Evolutionary conservation across 768 basidiomycete species (phyloP).

Genomic region (Trametes punicea): DNA sequence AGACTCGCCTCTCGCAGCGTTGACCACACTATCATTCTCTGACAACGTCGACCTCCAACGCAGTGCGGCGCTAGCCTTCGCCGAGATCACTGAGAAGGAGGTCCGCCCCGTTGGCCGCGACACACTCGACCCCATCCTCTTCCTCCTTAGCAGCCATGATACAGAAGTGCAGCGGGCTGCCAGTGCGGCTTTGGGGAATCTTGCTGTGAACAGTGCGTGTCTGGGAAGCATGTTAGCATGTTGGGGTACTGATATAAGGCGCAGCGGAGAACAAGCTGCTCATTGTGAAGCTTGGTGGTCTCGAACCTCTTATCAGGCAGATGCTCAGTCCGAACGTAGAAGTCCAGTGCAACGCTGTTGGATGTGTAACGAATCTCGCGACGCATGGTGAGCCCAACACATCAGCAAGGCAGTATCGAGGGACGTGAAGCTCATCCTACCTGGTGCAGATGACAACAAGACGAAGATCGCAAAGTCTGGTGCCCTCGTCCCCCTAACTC

Average conservation of each 20-base stretch:
- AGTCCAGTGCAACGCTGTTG: slow-evolving; percentile 99
- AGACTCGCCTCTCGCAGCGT: slow-evolving; percentile 85
- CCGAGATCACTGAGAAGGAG: slow-evolving; percentile 99
- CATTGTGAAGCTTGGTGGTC: slow-evolving; percentile 95
- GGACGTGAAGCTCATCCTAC: background rate
- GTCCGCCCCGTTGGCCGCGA: slow-evolving; percentile 95
- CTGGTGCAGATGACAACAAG: slow-evolving; percentile 91
- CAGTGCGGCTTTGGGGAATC: slow-evolving; percentile 93
- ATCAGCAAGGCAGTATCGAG: background rate
- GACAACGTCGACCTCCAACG: slow-evolving; percentile 99
- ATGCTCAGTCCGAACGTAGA: slow-evolving; percentile 99
- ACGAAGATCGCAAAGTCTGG: slow-evolving; percentile 99
- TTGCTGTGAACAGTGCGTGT: slow-evolving; percentile 95
- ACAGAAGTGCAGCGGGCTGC: slow-evolving; percentile 98
- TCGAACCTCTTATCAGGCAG: slow-evolving; percentile 96
- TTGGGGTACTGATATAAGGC: slow-evolving; percentile 13
- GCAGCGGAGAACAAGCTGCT: slow-evolving; percentile 98
- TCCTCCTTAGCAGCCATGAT: slow-evolving; percentile 95
- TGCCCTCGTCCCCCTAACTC: slow-evolving; percentile 94
- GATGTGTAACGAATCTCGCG: slow-evolving; percentile 97
- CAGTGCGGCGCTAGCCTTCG: slow-evolving; percentile 96
- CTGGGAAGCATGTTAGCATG: slow-evolving; percentile 12
- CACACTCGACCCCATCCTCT: slow-evolving; percentile 96
- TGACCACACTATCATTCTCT: slow-evolving; percentile 96
- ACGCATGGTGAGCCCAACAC: slow-evolving; percentile 74